phyloP scores from a whole-genome alignment of 2,329 filamentous ascomycete genomes.

The Monilinia laxa region DNA sequence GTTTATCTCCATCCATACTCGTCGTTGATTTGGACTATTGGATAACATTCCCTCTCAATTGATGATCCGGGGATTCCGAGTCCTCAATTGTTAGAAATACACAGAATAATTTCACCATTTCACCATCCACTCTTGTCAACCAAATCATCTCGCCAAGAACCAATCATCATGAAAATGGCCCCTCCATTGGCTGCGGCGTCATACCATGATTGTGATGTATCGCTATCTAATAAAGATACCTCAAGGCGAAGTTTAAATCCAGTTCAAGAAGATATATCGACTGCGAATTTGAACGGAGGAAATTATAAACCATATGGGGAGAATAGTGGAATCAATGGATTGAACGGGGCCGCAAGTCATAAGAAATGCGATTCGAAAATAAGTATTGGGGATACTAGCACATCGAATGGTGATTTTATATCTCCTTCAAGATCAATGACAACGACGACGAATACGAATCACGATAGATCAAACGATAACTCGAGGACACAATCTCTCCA shows the following conservation, averaged over 20 bases:
- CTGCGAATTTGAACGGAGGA: not conserved
- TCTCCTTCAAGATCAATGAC: constrained; percentile 7
- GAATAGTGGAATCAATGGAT: not conserved
- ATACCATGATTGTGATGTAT: not conserved
- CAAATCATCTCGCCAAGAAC: not conserved
- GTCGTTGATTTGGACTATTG: not conserved
- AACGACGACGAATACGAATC: not conserved
- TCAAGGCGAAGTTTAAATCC: constrained; percentile 7
- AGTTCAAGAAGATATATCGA: constrained; percentile 8
- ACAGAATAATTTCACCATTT: not conserved
- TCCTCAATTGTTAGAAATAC: not conserved
- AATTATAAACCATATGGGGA: not conserved
- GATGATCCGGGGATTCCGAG: not conserved
- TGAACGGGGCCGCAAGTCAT: not conserved
- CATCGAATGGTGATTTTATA: not conserved
- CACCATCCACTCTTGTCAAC: not conserved
- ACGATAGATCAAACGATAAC: not conserved
- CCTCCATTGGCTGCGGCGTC: constrained; percentile 11
- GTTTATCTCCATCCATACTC: not conserved
- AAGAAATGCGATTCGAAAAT: constrained; percentile 15
- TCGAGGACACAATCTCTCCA: not conserved
- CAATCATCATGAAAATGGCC: constrained; percentile 10
- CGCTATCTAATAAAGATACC: not conserved
- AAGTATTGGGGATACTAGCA: not conserved
- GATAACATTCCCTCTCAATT: not conserved